A percentile compares a stretch with the other conserved stretches of the same genome.
phyloP scores from a whole-genome alignment of 2,329 filamentous ascomycete species.

The Cadophora sp. region DNA sequence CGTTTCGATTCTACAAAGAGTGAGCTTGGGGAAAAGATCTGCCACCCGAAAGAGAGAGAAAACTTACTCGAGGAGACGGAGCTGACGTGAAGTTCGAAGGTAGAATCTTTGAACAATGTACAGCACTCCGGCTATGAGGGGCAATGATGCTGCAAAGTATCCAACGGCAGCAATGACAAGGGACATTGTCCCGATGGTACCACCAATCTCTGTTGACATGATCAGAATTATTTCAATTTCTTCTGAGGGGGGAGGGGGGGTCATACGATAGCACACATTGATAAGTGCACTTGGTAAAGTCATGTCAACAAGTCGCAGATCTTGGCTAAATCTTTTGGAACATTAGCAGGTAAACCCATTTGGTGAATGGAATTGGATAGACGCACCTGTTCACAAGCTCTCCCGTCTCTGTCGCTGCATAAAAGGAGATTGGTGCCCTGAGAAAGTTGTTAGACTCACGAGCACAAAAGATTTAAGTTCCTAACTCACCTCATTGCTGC shows the following conservation, averaged over 20 bases:
- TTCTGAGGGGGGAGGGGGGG: too few species aligned
- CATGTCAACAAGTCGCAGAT: conserved; percentile 20
- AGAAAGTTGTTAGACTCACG: not conserved
- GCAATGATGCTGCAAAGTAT: not conserved
- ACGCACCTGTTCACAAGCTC: conserved; percentile 8
- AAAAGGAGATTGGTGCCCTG: conserved; percentile 20
- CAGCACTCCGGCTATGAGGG: not conserved
- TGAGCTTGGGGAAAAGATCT: not conserved
- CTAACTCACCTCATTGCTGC: conserved; percentile 8
- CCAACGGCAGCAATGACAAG: conserved; percentile 8
- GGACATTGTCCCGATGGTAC: conserved; percentile 3
- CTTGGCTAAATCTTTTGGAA: conserved; percentile 20
- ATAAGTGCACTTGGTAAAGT: not conserved
- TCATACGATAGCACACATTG: conserved; percentile 9
- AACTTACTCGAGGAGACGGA: conserved; percentile 51
- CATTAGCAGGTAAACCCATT: not conserved
- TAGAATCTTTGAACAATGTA: conserved; percentile 48
- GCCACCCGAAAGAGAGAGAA: not conserved
- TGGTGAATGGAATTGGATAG: not conserved
- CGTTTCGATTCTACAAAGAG: conserved; percentile 45
- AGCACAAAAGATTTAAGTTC: not conserved
- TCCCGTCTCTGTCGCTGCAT: conserved; percentile 15
- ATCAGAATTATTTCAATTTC: not conserved
- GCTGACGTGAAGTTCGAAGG: conserved; percentile 55
- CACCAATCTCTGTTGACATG: not conserved